Evolutionary conservation across 257 asterid genomes (phyloP).

Genomic region (Solanum bulbocastanum): DNA sequence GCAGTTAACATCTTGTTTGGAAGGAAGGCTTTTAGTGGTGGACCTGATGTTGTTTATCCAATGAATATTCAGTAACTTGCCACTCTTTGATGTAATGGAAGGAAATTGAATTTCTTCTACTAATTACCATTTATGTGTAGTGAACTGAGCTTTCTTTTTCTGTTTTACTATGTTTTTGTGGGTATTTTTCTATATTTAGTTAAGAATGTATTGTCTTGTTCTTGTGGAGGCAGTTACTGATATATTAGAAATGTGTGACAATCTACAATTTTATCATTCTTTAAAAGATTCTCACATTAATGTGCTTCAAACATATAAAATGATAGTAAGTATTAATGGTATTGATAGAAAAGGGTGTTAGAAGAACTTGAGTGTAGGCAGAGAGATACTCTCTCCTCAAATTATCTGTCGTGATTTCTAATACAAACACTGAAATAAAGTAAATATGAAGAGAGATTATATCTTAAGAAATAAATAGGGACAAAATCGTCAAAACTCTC

Average conservation of each 20-base stretch:
- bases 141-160: not conserved
- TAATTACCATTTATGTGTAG: not conserved
- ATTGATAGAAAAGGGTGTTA: not conserved
- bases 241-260: not conserved
- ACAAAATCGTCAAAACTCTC: not conserved
- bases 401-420: too few species aligned
- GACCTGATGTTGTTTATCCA: conserved; percentile 4
- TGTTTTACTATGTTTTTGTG: not conserved
- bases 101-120: not conserved
- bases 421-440: too few species aligned
- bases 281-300: not conserved
- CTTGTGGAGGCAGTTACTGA: not conserved
- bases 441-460: too few species aligned
- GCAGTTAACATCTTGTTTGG: conserved; percentile 13
- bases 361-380: not conserved
- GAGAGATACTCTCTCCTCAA: not conserved
- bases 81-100: not conserved
- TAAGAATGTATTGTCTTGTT: not conserved
- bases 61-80: conserved; percentile 9
- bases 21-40: conserved; percentile 4
- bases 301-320: not conserved
- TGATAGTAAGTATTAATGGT: not conserved
- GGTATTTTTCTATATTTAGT: not conserved
- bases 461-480: not conserved
- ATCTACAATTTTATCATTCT: not conserved